These are phyloP conservation scores for Penicillium sp. DNA, from an alignment of 2,329 filamentous ascomycete genomes.

Conservation along the genomic window DNA sequence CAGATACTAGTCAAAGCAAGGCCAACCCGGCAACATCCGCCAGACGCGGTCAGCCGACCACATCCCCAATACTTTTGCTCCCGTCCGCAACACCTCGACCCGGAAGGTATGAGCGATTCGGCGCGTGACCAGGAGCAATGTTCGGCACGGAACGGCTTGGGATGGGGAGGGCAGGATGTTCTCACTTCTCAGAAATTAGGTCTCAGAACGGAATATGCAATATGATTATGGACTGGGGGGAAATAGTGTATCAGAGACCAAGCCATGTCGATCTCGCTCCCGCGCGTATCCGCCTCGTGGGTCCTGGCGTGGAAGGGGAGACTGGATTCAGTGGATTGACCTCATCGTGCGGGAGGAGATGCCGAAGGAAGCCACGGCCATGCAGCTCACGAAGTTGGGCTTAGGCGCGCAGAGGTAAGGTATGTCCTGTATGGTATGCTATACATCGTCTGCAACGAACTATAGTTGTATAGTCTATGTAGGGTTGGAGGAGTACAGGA, in stretches of 20 bases:
- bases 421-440: not conserved
- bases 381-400: not conserved
- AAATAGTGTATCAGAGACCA: not conserved
- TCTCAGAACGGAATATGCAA: not conserved
- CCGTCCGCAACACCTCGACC: not conserved
- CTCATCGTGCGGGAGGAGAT: not conserved
- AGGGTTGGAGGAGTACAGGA: not conserved
- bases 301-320: not conserved
- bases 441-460: not conserved
- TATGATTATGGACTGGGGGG: not conserved
- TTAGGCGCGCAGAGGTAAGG: not conserved
- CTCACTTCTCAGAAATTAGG: not conserved
- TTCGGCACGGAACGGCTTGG: not conserved
- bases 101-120: not conserved
- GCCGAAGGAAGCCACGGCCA: not conserved
- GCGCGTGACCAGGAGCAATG: not conserved
- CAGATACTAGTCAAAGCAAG: not conserved
- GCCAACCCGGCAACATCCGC: not conserved
- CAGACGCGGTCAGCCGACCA: not conserved
- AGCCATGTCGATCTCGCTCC: not conserved
- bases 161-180: not conserved
- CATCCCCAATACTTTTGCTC: not conserved
- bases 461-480: not conserved
- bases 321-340: not conserved
- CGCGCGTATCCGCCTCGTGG: not conserved